phyloP scores from a whole-genome alignment of 1,284 basidiomycete genomes.

The Paramarasmius palmivorus region DNA sequence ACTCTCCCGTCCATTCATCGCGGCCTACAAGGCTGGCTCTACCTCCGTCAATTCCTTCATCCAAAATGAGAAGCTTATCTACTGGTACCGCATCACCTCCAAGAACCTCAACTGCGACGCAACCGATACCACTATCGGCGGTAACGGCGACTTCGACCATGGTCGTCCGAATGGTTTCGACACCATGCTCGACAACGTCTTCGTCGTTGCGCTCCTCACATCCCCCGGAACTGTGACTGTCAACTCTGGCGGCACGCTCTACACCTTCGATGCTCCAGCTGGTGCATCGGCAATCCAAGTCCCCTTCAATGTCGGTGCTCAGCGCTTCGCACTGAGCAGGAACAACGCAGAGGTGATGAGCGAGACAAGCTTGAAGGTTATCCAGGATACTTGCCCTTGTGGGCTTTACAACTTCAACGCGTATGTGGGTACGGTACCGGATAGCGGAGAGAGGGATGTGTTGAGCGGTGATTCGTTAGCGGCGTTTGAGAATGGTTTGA shows the following conservation, averaged over 20 bases:
- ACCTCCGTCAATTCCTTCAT: slow-evolving; percentile 18
- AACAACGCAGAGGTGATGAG: slow-evolving; percentile 22
- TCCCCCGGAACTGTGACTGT: slow-evolving; percentile 28
- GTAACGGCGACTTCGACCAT: slow-evolving; percentile 18
- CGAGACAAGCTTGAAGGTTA: slow-evolving; percentile 27
- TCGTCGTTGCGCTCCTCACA: slow-evolving; percentile 31
- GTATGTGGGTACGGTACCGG: slow-evolving; percentile 25
- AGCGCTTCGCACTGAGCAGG: slow-evolving; percentile 29
- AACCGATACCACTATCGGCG: slow-evolving; percentile 23
- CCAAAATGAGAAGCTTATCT: slow-evolving; percentile 21
- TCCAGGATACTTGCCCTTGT: slow-evolving; percentile 25
- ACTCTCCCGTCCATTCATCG: slow-evolving; percentile 25
- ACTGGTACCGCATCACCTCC: slow-evolving; percentile 24
- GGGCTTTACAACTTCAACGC: slow-evolving; percentile 29
- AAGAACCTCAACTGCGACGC: slow-evolving; percentile 21
- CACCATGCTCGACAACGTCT: slow-evolving; percentile 30
- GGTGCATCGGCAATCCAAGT: slow-evolving; percentile 32
- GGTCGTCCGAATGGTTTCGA: slow-evolving; percentile 31
- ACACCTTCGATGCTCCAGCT: slow-evolving; percentile 26
- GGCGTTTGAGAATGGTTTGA: background rate
- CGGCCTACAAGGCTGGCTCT: slow-evolving; percentile 24
- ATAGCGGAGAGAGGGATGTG: background rate
- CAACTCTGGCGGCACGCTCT: slow-evolving; percentile 29
- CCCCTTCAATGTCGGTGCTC: slow-evolving; percentile 28
- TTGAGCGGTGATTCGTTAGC: slow-evolving; percentile 8